These are phyloP conservation scores for Aspergillus diversus DNA, from an alignment of 495 filamentous ascomycete species.

Conservation along the genomic window DNA sequence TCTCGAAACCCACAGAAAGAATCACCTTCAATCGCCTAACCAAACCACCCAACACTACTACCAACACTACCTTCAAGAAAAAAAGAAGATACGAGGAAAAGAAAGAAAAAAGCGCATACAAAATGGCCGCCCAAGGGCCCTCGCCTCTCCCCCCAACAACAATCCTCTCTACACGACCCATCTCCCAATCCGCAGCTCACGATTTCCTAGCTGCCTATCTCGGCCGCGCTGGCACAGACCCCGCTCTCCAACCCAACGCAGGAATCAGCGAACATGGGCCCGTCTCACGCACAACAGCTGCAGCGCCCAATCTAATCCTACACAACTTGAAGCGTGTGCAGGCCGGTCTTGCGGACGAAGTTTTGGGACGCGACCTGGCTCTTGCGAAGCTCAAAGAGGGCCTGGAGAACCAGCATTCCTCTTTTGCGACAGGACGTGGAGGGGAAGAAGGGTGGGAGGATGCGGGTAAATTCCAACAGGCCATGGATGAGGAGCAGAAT, in stretches of 20 bases:
- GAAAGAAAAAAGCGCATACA: slow-evolving; percentile 15
- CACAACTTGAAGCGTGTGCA: slow-evolving; percentile 69
- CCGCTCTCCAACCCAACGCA: slow-evolving; percentile 70
- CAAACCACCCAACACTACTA: background rate
- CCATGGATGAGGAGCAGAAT: slow-evolving; percentile 37
- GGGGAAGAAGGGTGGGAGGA: slow-evolving; percentile 53
- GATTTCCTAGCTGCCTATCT: slow-evolving; percentile 63
- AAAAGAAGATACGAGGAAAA: slow-evolving; percentile 1
- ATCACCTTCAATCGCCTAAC: slow-evolving; percentile 4
- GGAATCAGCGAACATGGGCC: slow-evolving; percentile 64
- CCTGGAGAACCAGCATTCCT: slow-evolving; percentile 27
- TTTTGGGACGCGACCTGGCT: slow-evolving; percentile 52
- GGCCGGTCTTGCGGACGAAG: slow-evolving; percentile 64
- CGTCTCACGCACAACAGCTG: slow-evolving; percentile 54
- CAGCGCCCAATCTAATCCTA: slow-evolving; percentile 59
- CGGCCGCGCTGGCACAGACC: slow-evolving; percentile 51
- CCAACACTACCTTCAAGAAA: background rate
- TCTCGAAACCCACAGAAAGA: background rate
- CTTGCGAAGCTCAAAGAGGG: slow-evolving; percentile 42
- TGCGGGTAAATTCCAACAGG: slow-evolving; percentile 51
- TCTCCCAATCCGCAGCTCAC: slow-evolving; percentile 57
- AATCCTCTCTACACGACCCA: slow-evolving; percentile 45
- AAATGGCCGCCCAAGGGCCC: slow-evolving; percentile 47
- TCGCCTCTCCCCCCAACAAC: slow-evolving; percentile 51
- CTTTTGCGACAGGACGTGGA: slow-evolving; percentile 26